phyloP scores from a whole-genome alignment of 78 protist species.

The Dictyostelium intermedium region DNA sequence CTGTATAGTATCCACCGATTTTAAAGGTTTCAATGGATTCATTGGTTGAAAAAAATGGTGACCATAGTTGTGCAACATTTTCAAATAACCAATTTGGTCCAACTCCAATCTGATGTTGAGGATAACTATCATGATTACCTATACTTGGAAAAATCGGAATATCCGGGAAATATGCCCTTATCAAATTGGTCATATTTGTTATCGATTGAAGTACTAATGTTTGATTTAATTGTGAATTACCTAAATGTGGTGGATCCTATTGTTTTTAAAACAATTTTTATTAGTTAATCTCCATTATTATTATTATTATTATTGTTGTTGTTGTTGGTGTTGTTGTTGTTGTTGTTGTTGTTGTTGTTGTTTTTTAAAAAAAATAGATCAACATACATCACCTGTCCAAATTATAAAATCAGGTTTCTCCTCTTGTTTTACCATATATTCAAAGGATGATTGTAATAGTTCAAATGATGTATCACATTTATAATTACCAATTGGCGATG shows the following conservation, averaged over 20 bases:
- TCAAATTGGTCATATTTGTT: constrained; percentile 13
- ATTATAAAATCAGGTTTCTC: constrained; percentile 33
- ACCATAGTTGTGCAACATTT: constrained; percentile 21
- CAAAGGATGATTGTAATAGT: constrained; percentile 26
- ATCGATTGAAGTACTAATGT: constrained; percentile 33
- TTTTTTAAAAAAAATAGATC: background rate
- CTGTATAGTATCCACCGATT: constrained; percentile 63
- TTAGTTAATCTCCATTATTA: no score
- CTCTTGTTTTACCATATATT: constrained; percentile 27
- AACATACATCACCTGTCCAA: background rate
- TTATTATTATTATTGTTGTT: no score
- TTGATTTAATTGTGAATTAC: background rate
- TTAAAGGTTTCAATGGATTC: constrained; percentile 30
- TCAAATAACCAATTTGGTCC: constrained; percentile 76
- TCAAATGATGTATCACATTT: constrained; percentile 44
- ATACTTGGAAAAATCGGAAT: constrained; percentile 23
- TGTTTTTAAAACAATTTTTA: no score
- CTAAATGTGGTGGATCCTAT: constrained; percentile 53
- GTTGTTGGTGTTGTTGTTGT: no score
- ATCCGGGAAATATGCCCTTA: constrained; percentile 17
- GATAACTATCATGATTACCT: constrained; percentile 65
- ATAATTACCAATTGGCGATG: constrained; percentile 48
- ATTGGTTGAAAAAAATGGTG: background rate
- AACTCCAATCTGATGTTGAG: constrained; percentile 54
- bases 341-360: no score